Evolutionary conservation across 306 rosid genomes (phyloP).

Genomic region (Crotalaria pallida): DNA sequence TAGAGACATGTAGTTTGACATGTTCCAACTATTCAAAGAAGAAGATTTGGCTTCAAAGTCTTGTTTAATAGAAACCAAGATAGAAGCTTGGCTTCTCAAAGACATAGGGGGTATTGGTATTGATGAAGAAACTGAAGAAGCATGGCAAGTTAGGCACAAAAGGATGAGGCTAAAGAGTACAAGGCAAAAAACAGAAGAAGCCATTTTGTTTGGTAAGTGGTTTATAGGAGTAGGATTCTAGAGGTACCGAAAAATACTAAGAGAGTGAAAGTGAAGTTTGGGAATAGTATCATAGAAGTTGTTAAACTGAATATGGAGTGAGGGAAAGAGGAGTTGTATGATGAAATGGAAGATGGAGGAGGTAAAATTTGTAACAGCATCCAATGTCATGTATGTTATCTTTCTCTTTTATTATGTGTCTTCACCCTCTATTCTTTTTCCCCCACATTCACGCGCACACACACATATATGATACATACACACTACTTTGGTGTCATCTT

Average conservation of each 20-base stretch:
- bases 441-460: conserved; percentile 15
- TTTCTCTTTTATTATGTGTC: neutral
- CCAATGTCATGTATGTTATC: conserved; percentile 31
- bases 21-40: conserved; percentile 47
- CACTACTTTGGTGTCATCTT: conserved; percentile 50
- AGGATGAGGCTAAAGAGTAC: conserved; percentile 17
- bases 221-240: conserved; percentile 23
- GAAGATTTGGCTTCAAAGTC: conserved; percentile 40
- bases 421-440: neutral
- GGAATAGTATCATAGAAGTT: conserved; percentile 16
- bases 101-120: conserved; percentile 37
- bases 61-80: conserved; percentile 61
- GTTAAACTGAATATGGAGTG: conserved; percentile 19
- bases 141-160: conserved; percentile 26
- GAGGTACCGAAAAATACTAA: neutral
- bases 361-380: conserved; percentile 20
- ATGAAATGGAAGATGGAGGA: conserved; percentile 27
- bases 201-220: conserved; percentile 19
- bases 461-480: neutral
- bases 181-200: conserved; percentile 27
- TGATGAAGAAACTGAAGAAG: conserved; percentile 42
- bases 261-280: conserved; percentile 10
- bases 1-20: conserved; percentile 48
- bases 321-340: neutral
- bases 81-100: conserved; percentile 62